Percentiles rank a stretch among this genome's conserved stretches.
Evolutionary conservation across 169 alveolate genomes (phyloP).

Genomic region (Plasmodium yoelii): DNA sequence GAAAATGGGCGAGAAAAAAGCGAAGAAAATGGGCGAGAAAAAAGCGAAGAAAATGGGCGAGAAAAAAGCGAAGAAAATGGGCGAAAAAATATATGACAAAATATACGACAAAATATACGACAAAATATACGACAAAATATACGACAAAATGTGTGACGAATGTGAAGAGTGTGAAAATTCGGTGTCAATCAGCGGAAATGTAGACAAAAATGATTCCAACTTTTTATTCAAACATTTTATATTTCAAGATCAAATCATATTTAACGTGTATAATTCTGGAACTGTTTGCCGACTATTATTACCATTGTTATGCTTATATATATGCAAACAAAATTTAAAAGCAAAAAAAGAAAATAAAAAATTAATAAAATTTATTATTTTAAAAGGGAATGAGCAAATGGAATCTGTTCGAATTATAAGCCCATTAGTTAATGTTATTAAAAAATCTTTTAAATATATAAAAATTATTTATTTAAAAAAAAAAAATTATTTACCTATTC

Average conservation of each 20-base stretch:
- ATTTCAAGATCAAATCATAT: constrained; percentile 1
- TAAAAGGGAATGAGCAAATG: constrained; percentile 56
- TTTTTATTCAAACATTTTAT: constrained; percentile 28
- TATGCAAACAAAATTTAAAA: constrained; percentile 52
- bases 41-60: too few species aligned
- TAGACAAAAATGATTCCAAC: not conserved
- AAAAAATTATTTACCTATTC: constrained; percentile 26
- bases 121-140: too few species aligned
- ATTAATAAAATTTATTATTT: constrained; percentile 8
- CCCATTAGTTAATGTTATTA: constrained; percentile 26
- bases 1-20: too few species aligned
- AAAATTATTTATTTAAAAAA: constrained; percentile 39
- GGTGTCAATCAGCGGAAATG: constrained; percentile 10
- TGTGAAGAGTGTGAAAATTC: not conserved
- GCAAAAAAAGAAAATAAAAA: constrained; percentile 24
- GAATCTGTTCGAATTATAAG: constrained; percentile 25
- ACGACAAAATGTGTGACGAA: too few species aligned
- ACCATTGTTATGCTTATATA: constrained; percentile 46
- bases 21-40: too few species aligned
- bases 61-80: too few species aligned
- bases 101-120: too few species aligned
- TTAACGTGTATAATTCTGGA: constrained; percentile 37
- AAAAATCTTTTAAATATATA: constrained; percentile 12
- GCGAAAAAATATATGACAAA: too few species aligned
- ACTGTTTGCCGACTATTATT: constrained; percentile 47